phyloP scores from a whole-genome alignment of 805 yeast genomes.

The Candida railenensis region DNA sequence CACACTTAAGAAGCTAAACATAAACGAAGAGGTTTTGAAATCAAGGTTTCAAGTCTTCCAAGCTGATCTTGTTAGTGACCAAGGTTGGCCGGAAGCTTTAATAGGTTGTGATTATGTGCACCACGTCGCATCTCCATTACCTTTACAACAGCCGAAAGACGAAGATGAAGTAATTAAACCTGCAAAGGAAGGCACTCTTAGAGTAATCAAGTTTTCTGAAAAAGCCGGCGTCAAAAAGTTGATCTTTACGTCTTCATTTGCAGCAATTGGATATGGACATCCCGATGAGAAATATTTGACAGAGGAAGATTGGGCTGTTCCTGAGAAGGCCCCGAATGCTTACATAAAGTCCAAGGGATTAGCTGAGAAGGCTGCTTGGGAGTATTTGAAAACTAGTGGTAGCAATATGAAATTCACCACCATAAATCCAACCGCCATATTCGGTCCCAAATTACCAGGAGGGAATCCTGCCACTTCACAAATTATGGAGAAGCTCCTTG shows the following conservation, averaged over 20 bases:
- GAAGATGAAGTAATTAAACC: conserved; percentile 7
- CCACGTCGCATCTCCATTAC: conserved; percentile 10
- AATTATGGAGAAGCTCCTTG: not conserved
- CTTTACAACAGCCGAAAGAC: conserved; percentile 1
- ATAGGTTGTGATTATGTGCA: conserved; percentile 7
- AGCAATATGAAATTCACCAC: conserved; percentile 2
- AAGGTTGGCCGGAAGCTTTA: conserved; percentile 12
- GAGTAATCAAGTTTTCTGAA: conserved; percentile 11
- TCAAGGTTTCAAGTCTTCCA: conserved; percentile 2
- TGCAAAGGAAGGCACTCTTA: conserved; percentile 8
- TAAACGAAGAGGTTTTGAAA: not conserved
- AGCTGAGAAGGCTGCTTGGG: conserved; percentile 9
- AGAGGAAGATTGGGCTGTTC: conserved; percentile 53
- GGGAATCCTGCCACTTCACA: conserved; percentile 1
- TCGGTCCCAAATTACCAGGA: conserved; percentile 1
- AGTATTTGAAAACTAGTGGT: conserved; percentile 2
- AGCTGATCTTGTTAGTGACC: conserved; percentile 12
- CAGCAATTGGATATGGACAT: conserved; percentile 5
- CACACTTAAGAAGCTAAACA: not conserved
- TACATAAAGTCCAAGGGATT: conserved; percentile 5
- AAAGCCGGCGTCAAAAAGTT: conserved; percentile 6
- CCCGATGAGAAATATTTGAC: conserved; percentile 11
- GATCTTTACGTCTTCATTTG: conserved; percentile 9
- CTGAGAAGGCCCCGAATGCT: conserved; percentile 20
- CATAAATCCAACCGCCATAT: conserved; percentile 1